Evolutionary conservation across 2,329 filamentous ascomycete species (phyloP).

Genomic region (Ophiocordyceps polyrhachis-furcata): DNA sequence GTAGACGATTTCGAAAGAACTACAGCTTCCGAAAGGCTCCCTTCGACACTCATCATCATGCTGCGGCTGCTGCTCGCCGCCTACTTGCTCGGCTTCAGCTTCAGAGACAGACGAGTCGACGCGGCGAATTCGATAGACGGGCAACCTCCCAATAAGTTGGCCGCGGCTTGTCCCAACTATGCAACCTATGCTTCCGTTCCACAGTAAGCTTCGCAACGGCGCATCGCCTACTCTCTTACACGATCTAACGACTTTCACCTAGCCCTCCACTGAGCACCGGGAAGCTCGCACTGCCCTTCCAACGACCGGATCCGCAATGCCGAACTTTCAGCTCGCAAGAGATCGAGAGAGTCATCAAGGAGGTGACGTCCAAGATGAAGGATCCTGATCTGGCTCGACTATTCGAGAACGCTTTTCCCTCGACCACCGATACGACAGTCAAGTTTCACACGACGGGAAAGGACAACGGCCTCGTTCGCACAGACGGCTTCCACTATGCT

Average conservation of each 20-base stretch:
- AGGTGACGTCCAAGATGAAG: slow-evolving; percentile 61
- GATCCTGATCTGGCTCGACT: slow-evolving; percentile 78
- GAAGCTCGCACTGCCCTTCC: slow-evolving; percentile 63
- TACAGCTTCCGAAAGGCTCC: not conserved
- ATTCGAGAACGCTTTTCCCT: slow-evolving; percentile 91
- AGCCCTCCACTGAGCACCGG: slow-evolving; percentile 68
- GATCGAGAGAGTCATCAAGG: slow-evolving; percentile 73
- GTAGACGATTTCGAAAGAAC: not conserved
- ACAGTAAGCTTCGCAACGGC: slow-evolving; percentile 15
- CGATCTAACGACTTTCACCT: not conserved
- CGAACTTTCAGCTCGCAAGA: slow-evolving; percentile 75
- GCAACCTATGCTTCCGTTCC: slow-evolving; percentile 17
- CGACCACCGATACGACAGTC: slow-evolving; percentile 67
- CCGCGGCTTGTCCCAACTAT: slow-evolving; percentile 21
- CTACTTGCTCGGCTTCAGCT: slow-evolving; percentile 10
- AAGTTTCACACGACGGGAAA: slow-evolving; percentile 61
- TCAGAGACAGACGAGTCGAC: slow-evolving; percentile 2
- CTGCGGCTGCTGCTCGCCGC: slow-evolving; percentile 10
- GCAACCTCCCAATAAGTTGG: slow-evolving; percentile 8
- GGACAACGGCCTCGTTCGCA: slow-evolving; percentile 17
- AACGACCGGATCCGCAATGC: slow-evolving; percentile 63
- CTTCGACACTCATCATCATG: not conserved
- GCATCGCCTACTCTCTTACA: not conserved
- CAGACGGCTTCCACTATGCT: slow-evolving; percentile 11
- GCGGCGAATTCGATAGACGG: slow-evolving; percentile 8